Base-by-base conservation (phyloP, 345 rosid species). In the Brassica incana region DNA sequence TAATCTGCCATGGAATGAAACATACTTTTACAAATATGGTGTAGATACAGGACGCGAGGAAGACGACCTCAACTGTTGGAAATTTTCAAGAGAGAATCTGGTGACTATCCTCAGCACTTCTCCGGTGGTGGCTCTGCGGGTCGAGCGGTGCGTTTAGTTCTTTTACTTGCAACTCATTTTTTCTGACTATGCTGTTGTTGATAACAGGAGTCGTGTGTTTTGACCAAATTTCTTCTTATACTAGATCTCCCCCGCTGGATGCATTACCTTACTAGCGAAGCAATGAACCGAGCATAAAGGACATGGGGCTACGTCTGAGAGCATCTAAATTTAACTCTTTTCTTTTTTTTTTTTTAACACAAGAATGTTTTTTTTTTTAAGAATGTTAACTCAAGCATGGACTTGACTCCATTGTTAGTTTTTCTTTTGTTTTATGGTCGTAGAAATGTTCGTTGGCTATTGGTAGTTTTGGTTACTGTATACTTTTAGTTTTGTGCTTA, bases 211-310 rank as follows among this genome's bases (percentile, higher is more conserved):
- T 40, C 48, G 48, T 40, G 48, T 40, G 48, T 40, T 40, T 40
- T 40, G 15, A 3, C n/a, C n/a, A 45, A 80, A 65, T 50, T 65
- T 68, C 54, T 80, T 45, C 52, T 45, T 45, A 45, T 45, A 45
- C n/a, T 27, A 27, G 30, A 27, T 27, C 30, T 27, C 30, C 30
- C 30, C 30, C 30, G 4, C 30, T 27, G 30, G 30, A 27, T 27
- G 30, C 30, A 27, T 27, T 27, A 27, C 30, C 30, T 27, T 27
- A 27, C 30, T 45, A 45, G 50, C 14, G 52, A 45, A 45, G 52
- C 52, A 40, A 45, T 45, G 15, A 45, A 45, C 52, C 52, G 52
- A 45, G 12, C 52, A 12, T 45, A 11, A 45, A 45, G 54, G 54
- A 45, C 54, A 45, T 45, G 54, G 54, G 54, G 54, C 54, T 45